Conservation (phyloP, 2,329 filamentous ascomycete genomes). For the Apiospora saccharicola region DNA sequence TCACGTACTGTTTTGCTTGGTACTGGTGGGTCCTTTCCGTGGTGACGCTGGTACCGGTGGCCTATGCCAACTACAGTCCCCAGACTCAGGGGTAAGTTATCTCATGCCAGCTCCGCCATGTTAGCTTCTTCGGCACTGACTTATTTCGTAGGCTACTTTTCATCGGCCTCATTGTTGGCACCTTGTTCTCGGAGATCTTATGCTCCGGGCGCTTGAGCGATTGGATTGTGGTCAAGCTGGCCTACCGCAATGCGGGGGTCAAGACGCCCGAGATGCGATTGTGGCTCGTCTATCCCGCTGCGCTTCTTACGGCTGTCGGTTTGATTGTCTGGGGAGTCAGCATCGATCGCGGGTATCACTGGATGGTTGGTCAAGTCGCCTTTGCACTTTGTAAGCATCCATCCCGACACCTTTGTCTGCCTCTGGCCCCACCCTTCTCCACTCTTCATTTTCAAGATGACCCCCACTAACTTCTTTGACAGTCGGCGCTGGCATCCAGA, state of each 20-base stretch:
- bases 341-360: constrained; percentile 60
- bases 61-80: constrained; percentile 56
- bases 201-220: constrained; percentile 63
- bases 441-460: constrained; percentile 11
- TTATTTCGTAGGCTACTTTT: constrained; percentile 51
- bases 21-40: constrained; percentile 65
- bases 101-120: no score
- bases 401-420: background rate
- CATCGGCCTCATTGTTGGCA: constrained; percentile 61
- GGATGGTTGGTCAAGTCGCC: constrained; percentile 63
- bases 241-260: constrained; percentile 50
- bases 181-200: constrained; percentile 57
- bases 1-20: constrained; percentile 60
- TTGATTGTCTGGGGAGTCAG: constrained; percentile 63
- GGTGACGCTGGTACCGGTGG: constrained; percentile 60
- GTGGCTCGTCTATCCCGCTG: constrained; percentile 63
- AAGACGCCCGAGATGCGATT: constrained; percentile 62
- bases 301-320: constrained; percentile 55
- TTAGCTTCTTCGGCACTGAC: no score
- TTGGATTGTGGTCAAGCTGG: constrained; percentile 53
- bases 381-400: constrained; percentile 58
- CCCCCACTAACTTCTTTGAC: background rate
- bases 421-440: background rate
- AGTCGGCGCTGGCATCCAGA: constrained; percentile 63
- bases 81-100: constrained; percentile 54